phyloP scores from a whole-genome alignment of 129 eudicot species.

The Calendula officinalis region DNA sequence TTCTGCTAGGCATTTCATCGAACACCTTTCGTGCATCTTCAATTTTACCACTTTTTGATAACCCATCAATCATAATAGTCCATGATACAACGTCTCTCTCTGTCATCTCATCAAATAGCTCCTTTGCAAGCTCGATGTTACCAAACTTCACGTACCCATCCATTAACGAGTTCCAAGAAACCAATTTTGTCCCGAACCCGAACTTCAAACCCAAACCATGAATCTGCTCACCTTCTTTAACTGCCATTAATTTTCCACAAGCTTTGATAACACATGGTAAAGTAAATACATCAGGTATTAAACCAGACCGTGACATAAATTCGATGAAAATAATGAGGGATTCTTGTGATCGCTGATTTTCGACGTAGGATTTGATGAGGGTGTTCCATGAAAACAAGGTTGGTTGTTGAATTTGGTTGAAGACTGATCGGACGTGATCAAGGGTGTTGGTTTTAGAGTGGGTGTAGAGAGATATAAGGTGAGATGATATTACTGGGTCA shows the following conservation, averaged over 20 bases:
- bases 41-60: slow-evolving; percentile 36
- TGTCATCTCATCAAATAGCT: slow-evolving; percentile 38
- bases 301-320: slow-evolving; percentile 25
- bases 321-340: slow-evolving; percentile 31
- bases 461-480: slow-evolving; percentile 34
- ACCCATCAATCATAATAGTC: slow-evolving; percentile 46
- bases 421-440: slow-evolving; percentile 28
- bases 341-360: slow-evolving; percentile 37
- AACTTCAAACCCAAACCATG: slow-evolving; percentile 38
- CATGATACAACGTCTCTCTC: slow-evolving; percentile 39
- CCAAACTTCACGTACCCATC: slow-evolving; percentile 48
- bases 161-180: slow-evolving; percentile 43
- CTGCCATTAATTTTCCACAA: slow-evolving; percentile 38
- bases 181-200: slow-evolving; percentile 40
- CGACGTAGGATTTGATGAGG: slow-evolving; percentile 37
- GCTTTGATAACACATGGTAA: slow-evolving; percentile 40
- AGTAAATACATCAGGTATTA: slow-evolving; percentile 36
- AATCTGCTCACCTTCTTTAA: slow-evolving; percentile 48
- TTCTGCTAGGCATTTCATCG: slow-evolving; percentile 38
- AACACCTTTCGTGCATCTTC: slow-evolving; percentile 38
- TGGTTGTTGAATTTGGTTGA: slow-evolving; percentile 32
- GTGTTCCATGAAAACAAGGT: slow-evolving; percentile 46
- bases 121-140: slow-evolving; percentile 24
- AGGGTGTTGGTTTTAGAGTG: slow-evolving; percentile 25
- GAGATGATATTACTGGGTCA: slow-evolving; percentile 32